phyloP scores from a whole-genome alignment of 768 basidiomycete genomes.

The Suillus spraguei region DNA sequence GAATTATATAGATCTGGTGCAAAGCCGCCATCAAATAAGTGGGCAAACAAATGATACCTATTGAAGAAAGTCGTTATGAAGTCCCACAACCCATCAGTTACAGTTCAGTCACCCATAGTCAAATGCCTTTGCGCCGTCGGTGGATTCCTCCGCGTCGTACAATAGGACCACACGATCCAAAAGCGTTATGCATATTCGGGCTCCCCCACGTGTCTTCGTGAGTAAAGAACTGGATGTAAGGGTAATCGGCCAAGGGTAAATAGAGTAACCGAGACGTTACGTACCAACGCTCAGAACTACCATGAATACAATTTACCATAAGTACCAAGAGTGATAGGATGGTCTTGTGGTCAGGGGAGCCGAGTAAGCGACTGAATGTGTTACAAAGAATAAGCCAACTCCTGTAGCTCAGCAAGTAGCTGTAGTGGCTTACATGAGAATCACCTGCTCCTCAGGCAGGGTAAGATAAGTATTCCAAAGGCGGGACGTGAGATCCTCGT shows the following conservation, averaged over 20 bases:
- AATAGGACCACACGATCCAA: slow-evolving; percentile 73
- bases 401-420: slow-evolving; percentile 8
- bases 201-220: slow-evolving; percentile 53
- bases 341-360: slow-evolving; percentile 64
- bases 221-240: slow-evolving; percentile 37
- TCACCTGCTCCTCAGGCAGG: slow-evolving; percentile 70
- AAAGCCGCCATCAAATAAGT: slow-evolving; percentile 60
- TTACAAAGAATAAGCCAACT: slow-evolving; percentile 7
- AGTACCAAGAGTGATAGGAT: slow-evolving; percentile 67
- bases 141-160: slow-evolving; percentile 67
- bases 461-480: slow-evolving; percentile 69
- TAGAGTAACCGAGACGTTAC: slow-evolving; percentile 25
- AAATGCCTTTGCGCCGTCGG: slow-evolving; percentile 68
- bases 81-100: slow-evolving; percentile 4
- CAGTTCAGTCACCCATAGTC: slow-evolving; percentile 61
- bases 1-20: slow-evolving; percentile 61
- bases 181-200: slow-evolving; percentile 65
- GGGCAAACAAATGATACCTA: slow-evolving; percentile 69
- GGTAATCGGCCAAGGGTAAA: not conserved
- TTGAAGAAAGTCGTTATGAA: slow-evolving; percentile 16
- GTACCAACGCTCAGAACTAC: slow-evolving; percentile 57
- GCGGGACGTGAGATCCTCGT: slow-evolving; percentile 54
- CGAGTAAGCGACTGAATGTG: slow-evolving; percentile 54
- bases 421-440: slow-evolving; percentile 64
- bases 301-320: slow-evolving; percentile 70